Base-by-base conservation (phyloP, 495 filamentous ascomycete genomes). In the Hyaloscypha bicolor region DNA sequence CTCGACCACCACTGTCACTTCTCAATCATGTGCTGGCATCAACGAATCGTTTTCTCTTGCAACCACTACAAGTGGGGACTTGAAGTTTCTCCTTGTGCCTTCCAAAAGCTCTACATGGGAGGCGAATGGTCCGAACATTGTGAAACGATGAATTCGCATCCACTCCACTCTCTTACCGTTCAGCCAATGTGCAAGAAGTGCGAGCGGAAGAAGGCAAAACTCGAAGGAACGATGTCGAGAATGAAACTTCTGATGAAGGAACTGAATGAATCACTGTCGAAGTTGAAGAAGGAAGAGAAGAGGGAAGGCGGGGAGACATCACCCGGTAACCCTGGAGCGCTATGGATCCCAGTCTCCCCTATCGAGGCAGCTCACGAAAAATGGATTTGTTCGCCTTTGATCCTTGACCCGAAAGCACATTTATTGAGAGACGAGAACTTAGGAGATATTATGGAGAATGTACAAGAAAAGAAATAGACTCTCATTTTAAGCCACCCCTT, bases 91-190 rank as follows among this genome's bases (percentile, higher is more conserved):
- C 29, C 62, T 3, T 64, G 62, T 51, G 62, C 25, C 19, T 4
- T 25, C 16, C 51, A 64, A 42, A 35, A 22, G 9, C 9, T 31
- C n/a, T 64, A 35, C 52, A 30, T 8, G 9, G 14, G 9, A 22
- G 62, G 52, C 29, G 19, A 32, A 39, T 33, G 22, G n/a, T 32
- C 14, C 30, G 14, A 55, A 19, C 19, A 16, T 9, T 64, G 62
- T 21, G 62, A 64, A n/a, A 55, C 51, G 8, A 64, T 64, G 62
- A 35, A 16, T 21, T 31, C 62, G n/a, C 62, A 64, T 31, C 62
- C 62, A 21, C 32, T 55, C 32, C 62, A 64, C 33, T 51, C 62
- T 14, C 32, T 56, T 31, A 4, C n/a, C 19, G 62, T 64, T 4
- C n/a, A 55, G 25, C 6, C 2, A 19, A 11, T 39, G 16, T 64